phyloP scores from a whole-genome alignment of 768 basidiomycete species.

The Serpula lacrymans region DNA sequence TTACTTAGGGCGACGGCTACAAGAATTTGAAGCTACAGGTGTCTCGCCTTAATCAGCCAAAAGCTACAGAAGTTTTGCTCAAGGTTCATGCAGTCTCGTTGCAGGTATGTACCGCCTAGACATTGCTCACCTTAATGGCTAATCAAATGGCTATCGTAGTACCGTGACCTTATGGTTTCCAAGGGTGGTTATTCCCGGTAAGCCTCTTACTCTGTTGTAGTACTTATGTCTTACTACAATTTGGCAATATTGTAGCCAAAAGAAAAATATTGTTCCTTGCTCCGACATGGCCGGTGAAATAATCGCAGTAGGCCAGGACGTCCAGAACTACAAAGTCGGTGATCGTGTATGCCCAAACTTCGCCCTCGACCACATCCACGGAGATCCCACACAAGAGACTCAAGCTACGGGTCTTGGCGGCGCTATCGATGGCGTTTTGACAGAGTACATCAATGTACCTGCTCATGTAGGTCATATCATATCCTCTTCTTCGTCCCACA shows the following conservation, averaged over 20 bases:
- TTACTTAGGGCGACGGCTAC: constrained; percentile 23
- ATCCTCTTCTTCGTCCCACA: background rate
- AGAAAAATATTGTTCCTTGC: constrained; percentile 26
- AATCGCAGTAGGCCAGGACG: constrained; percentile 37
- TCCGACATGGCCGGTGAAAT: constrained; percentile 61
- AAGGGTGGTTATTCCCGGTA: constrained; percentile 37
- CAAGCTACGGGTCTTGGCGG: constrained; percentile 42
- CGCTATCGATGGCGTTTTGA: constrained; percentile 47
- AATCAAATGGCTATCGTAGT: constrained; percentile 27
- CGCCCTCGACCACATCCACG: constrained; percentile 43
- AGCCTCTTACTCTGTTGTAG: constrained; percentile 6
- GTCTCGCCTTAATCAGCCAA: constrained; percentile 28
- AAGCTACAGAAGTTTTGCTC: constrained; percentile 49
- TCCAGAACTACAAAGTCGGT: constrained; percentile 48
- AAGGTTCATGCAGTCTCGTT: constrained; percentile 56
- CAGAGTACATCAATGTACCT: constrained; percentile 51
- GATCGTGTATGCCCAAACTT: constrained; percentile 59
- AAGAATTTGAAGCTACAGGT: constrained; percentile 26
- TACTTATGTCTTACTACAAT: too few relatives aligned
- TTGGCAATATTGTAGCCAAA: constrained; percentile 27
- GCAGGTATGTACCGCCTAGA: constrained; percentile 29
- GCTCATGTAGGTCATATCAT: constrained; percentile 30
- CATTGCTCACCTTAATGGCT: background rate
- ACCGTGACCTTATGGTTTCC: constrained; percentile 46
- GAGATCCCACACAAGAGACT: constrained; percentile 36